Percentiles rank a stretch among this genome's conserved stretches.
Evolutionary conservation across 176 grass and related monocot species (phyloP).

Genomic region (Oryza rufipogon): DNA sequence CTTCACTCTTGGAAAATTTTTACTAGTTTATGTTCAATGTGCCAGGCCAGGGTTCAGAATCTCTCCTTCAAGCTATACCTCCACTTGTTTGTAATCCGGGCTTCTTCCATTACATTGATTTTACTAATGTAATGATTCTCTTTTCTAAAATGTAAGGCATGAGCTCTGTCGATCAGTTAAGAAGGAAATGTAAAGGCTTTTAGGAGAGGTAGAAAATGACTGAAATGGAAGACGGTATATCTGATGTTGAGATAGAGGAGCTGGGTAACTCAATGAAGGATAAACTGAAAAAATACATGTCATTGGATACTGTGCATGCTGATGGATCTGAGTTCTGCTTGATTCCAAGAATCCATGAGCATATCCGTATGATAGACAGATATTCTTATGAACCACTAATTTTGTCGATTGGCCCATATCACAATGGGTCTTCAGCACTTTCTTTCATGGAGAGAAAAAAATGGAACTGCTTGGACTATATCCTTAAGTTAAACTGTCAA

Average conservation of each 20-base stretch:
- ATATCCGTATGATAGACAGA: background rate
- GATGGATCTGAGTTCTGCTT: background rate
- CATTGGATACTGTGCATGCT: fast-evolving
- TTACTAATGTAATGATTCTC: too few relatives aligned
- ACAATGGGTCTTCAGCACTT: background rate
- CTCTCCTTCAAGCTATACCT: too few relatives aligned
- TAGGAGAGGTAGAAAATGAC: background rate
- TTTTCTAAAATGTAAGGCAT: too few relatives aligned
- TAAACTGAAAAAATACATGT: fast-evolving
- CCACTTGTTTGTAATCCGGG: too few relatives aligned
- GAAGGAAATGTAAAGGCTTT: background rate
- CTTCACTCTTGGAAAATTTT: too few relatives aligned
- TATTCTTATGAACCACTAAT: constrained; percentile 23
- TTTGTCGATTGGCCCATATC: constrained; percentile 11
- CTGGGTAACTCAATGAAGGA: background rate
- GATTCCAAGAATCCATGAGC: background rate
- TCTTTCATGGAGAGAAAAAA: constrained; percentile 10
- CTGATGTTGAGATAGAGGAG: constrained; percentile 1
- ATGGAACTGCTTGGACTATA: constrained; percentile 10
- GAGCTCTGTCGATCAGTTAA: too few relatives aligned
- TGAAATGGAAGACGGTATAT: background rate
- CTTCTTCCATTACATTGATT: too few relatives aligned
- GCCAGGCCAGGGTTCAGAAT: too few relatives aligned
- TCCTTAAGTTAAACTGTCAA: background rate
- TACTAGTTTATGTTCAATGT: too few relatives aligned